Base-by-base conservation (phyloP, 2,329 filamentous ascomycete species). In the Neopestalotiopsis sp. region DNA sequence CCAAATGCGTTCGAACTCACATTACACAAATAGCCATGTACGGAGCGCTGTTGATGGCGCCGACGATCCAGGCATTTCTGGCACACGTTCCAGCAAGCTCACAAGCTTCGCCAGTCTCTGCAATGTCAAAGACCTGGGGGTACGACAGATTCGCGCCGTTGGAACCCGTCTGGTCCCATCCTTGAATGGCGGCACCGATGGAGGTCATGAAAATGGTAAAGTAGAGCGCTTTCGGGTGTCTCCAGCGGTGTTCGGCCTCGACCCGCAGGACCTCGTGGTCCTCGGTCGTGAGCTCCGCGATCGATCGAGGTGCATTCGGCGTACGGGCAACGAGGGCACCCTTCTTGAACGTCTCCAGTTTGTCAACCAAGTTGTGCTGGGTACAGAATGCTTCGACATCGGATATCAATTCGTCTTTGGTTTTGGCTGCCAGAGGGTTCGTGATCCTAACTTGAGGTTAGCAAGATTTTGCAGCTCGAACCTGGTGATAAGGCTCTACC, bases 21-120 rank as follows among this genome's bases (percentile, higher is more conserved):
- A 60, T 32, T 1, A 60, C 13, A 13, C 57, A 32, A 0, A 60
- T 60, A 38, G 57, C 32, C 57, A 60, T 32, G 3, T 32, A 60
- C 2, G 57, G 57, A 20, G 32, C 28, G 20, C 28, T 20, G 17
- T 60, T 60, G 12, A 60, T 60, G 57, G 32, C 32, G 7, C 57
- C 57, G n/a, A 60, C 32, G 20, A 60, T 30, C 57, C 57, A 60
- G 24, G 57, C 57, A 60, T 60, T 60, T 28, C 57, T 30, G 14
- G 32, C 57, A 28, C 57, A 60, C 10, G 57, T 60, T 14, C 57
- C 57, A 30, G 57, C 57, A 9, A 38, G 28, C 28, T 30, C 32
- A 24, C 57, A 60, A 2, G 28, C 57, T 7, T 60, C 57, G 20
- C 57, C 57, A 6, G 57, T 32, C 28, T 38, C 32, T n/a, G 28